Evolutionary conservation across 371 early-diverging fungal genomes (phyloP), one percentile per base, ranked within the genome.

Genomic region (Entomophthora muscae): DNA sequence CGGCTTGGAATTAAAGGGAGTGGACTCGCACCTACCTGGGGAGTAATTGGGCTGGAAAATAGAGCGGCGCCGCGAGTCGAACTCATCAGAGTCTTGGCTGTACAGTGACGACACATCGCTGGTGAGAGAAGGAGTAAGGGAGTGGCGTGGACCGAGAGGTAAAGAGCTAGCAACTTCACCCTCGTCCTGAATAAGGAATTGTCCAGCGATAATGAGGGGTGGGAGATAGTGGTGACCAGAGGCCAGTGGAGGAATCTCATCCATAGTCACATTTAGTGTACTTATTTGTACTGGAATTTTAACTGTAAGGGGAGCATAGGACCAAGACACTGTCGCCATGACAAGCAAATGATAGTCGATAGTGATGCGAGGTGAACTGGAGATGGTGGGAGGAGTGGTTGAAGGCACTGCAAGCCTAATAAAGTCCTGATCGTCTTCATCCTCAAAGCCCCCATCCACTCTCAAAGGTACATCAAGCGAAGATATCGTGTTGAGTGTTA

Each of bases 201-300:
- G n/a, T 17, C 29, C 29, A 28, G 60, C 17, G 3, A 33, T 7
- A 5, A 60, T n/a, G 12, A 60, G 1, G 2, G 62, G 62, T 0
- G 51, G 52, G 21, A 62, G 52, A 26, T 62, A 62, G 23, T 62
- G 52, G 21, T 17, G 27, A 3, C 51, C 53, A 10, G 30, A 13
- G 1, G 29, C 12, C 7, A 62, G 53, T 10, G n/a, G 32, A 1
- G 62, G 62, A 23, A 62, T 51, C 28, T 62, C 62, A 26, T 52
- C 53, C 27, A 62, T 22, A 12, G 62, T 62, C 17, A 62, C 52
- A 27, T 62, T 62, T 23, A 62, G 26, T 13, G 62, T 62, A 23
- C 53, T 53, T 23, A 62, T 62, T 27, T 62, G 62, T 12, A 62
- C 27, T 3, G 62, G 62, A 26, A 62, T 52, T 26, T 62, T 29